phyloP scores from a whole-genome alignment of 768 basidiomycete species.

The Tricholoma matsutake region DNA sequence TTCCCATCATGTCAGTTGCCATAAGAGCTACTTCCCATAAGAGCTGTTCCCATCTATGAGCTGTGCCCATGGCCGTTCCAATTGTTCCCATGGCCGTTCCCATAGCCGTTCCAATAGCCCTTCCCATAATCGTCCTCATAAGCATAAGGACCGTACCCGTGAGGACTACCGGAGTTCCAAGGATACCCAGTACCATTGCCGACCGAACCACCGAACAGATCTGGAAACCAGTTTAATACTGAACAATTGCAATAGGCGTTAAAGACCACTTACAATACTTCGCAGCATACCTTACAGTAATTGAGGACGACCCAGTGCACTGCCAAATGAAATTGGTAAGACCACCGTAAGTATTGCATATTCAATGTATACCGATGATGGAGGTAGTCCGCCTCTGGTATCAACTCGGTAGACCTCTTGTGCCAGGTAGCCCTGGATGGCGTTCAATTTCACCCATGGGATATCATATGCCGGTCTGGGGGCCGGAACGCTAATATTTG shows the following conservation, averaged over 20 bases:
- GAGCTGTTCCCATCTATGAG: too few species aligned
- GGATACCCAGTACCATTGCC: too few species aligned
- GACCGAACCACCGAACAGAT: too few species aligned
- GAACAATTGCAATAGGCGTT: not conserved
- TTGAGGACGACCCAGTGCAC: constrained; percentile 37
- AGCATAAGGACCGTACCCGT: too few species aligned
- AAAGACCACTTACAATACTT: constrained; percentile 44
- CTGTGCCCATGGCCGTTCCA: too few species aligned
- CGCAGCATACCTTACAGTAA: constrained; percentile 49
- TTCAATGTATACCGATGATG: constrained; percentile 37
- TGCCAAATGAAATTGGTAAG: constrained; percentile 9
- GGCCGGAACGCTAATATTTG: constrained; percentile 37
- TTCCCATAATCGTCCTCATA: too few species aligned
- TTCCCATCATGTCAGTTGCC: too few species aligned
- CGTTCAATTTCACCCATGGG: constrained; percentile 53
- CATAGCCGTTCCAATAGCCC: too few species aligned
- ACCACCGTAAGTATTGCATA: not conserved
- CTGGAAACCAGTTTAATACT: not conserved
- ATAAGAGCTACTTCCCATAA: too few species aligned
- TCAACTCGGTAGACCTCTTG: constrained; percentile 48
- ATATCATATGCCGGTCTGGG: constrained; percentile 43
- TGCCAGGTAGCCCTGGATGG: constrained; percentile 46
- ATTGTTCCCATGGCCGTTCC: too few species aligned
- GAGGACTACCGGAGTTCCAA: too few species aligned
- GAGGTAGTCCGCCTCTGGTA: constrained; percentile 54